Evolutionary conservation across 2,329 filamentous ascomycete genomes (phyloP).

Genomic region (Fusarium haematococcum): DNA sequence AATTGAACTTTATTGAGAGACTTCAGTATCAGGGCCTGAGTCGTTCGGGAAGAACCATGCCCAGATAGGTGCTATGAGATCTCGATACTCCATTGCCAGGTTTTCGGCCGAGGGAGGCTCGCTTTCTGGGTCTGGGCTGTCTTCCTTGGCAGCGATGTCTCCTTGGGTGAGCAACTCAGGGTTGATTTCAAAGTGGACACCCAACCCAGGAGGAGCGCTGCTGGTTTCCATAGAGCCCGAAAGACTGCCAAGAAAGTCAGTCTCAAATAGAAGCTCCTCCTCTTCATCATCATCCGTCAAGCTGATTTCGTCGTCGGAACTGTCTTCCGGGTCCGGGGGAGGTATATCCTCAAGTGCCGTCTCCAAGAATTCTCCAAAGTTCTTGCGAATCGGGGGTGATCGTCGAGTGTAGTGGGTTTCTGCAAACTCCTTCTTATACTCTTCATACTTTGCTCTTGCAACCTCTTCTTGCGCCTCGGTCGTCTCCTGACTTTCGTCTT

Average conservation of each 20-base stretch:
- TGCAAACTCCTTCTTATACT: conserved; percentile 20
- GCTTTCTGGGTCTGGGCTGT: neutral
- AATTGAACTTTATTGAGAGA: neutral
- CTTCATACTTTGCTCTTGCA: conserved; percentile 11
- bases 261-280: neutral
- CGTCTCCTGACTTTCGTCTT: neutral
- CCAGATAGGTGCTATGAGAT: neutral
- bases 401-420: conserved; percentile 8
- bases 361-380: conserved; percentile 5
- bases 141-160: neutral
- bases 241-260: neutral
- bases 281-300: neutral
- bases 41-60: conserved; percentile 5
- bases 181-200: conserved; percentile 1
- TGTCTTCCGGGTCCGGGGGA: neutral
- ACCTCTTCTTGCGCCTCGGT: neutral
- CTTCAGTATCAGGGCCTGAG: neutral
- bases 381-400: neutral
- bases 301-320: neutral
- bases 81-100: neutral
- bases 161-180: neutral
- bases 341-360: neutral
- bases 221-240: neutral
- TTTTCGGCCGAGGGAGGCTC: neutral
- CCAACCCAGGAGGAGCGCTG: neutral